Evolutionary conservation across 169 alveolate species (phyloP).

Genomic region (Cardiosporidium cionae): DNA sequence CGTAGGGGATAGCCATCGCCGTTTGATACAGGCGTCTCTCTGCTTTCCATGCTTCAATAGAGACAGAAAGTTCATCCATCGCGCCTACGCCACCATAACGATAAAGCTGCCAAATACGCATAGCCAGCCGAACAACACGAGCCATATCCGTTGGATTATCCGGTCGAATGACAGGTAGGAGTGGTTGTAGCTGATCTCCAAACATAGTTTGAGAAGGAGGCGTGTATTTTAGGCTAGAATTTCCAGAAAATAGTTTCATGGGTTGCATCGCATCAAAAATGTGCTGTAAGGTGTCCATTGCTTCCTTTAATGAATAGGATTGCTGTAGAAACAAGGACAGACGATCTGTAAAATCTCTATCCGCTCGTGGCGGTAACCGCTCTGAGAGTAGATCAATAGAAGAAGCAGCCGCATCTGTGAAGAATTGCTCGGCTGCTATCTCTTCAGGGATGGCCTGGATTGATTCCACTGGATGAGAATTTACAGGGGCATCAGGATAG

Average conservation of each 20-base stretch:
- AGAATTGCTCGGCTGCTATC: too few species aligned
- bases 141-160: neutral
- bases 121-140: neutral
- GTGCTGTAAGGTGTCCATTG: neutral
- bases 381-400: too few species aligned
- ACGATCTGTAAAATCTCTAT: neutral
- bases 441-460: too few species aligned
- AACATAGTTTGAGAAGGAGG: neutral
- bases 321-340: neutral
- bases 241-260: neutral
- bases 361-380: neutral
- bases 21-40: neutral
- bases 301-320: neutral
- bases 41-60: neutral
- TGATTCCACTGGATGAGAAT: too few species aligned
- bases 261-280: neutral
- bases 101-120: neutral
- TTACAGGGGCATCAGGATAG: too few species aligned
- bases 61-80: neutral
- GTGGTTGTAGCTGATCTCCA: too few species aligned
- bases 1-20: neutral
- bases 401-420: too few species aligned
- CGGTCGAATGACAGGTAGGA: neutral
- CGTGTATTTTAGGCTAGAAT: neutral
- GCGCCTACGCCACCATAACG: neutral